Evolutionary conservation across 2,329 filamentous ascomycete genomes (phyloP), one percentile per base, ranked within the genome.

Genomic region (Tolypocladium guangdongense): DNA sequence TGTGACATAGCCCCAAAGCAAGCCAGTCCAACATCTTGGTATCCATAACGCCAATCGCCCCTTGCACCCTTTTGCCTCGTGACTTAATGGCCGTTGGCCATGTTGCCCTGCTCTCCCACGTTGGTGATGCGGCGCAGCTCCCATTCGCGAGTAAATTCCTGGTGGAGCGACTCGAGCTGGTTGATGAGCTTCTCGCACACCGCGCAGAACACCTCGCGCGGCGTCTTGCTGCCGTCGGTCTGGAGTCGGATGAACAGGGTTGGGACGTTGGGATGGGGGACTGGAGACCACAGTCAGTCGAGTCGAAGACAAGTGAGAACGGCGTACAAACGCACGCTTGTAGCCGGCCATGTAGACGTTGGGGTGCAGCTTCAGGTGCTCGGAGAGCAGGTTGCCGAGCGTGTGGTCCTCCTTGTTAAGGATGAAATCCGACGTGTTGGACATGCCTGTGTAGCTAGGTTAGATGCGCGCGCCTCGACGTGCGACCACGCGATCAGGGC

Each of bases 391-490:
- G 70, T 99, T 96, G 62, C 86, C 93, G 30, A 99, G 81, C 1
- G 92, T 96, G 73, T 96, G 92, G 63, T 99, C 93, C 70, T 99
- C 93, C 71, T 96, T 97, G 72, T 90, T 89, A 72, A 99, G 84
- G 55, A 89, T 84, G 74, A 99, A 99, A 71, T 96, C 88, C 11
- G 90, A 88, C n/a, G 88, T 90, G 68, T 96, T 95, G 24, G 92
- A 89, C 67, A 95, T 90, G 65, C 90, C 90, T 66, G 11, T 30
- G 33, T n/a, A 14, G 14, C 39, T 57, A 37, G 59, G 57, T 47
- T 37, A 49, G 20, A 14, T 10, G 7, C 33, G 18, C 36, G 20
- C 35, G 6, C 43, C n/a, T 20, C 18, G 43, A 47, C 27, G 18
- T 2, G 27, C 27, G 18, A 20, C 11, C n/a, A 10, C 36, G 35